A percentile compares a stretch with the other conserved stretches of the same genome.
These are phyloP conservation scores for Penicillium roqueforti DNA, from an alignment of 495 filamentous ascomycete species.

Conservation along the genomic window DNA sequence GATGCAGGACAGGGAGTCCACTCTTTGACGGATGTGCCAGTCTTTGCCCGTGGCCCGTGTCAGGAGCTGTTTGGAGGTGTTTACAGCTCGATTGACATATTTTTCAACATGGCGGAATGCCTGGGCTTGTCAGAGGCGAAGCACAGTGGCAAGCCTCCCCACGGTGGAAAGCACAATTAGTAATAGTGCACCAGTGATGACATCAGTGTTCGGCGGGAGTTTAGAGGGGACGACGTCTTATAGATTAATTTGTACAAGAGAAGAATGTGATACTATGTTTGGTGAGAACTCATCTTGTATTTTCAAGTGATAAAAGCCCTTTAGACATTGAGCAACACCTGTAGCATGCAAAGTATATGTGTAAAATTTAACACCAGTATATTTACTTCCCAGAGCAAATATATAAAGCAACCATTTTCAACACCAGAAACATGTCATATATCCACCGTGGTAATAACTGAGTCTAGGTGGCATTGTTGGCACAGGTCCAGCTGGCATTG, in stretches of 20 bases:
- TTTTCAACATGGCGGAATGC: conserved; percentile 67
- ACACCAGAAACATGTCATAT: neutral
- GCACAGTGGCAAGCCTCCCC: neutral
- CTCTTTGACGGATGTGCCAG: conserved; percentile 69
- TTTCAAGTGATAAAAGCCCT: neutral
- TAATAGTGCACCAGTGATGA: neutral
- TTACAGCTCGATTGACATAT: conserved; percentile 65
- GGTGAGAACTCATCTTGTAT: neutral
- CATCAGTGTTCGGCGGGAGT: neutral
- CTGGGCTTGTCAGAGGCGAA: conserved; percentile 50
- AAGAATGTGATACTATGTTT: neutral
- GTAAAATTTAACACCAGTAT: neutral
- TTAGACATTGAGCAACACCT: neutral
- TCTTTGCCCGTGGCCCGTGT: conserved; percentile 68
- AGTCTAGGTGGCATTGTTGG: conserved; percentile 22
- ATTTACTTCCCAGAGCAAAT: neutral
- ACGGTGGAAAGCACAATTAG: neutral
- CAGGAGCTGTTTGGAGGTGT: conserved; percentile 66
- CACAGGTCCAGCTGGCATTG: conserved; percentile 33
- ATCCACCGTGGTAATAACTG: neutral
- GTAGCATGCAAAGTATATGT: neutral
- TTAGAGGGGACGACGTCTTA: neutral
- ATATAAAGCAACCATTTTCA: neutral
- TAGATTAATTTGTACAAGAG: neutral
- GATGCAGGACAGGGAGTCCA: conserved; percentile 59